Conservation (phyloP, 345 rosid genomes). For the Noccaea caerulescens region DNA sequence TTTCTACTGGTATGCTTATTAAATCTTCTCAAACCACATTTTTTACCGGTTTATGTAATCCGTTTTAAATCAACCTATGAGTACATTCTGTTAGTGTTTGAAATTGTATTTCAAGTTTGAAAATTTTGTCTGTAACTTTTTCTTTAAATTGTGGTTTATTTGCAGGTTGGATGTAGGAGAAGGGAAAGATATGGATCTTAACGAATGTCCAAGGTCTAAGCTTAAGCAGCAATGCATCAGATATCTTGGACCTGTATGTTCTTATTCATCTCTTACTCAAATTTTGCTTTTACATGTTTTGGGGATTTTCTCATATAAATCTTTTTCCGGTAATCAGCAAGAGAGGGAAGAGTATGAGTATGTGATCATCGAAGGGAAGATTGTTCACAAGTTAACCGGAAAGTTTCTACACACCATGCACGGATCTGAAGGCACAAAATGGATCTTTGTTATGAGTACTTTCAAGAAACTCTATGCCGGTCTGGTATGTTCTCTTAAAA, state of each 20-base stretch:
- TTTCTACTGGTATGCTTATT: constrained; percentile 67
- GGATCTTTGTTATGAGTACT: constrained; percentile 94
- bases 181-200: constrained; percentile 76
- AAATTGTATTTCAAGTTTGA: constrained; percentile 26
- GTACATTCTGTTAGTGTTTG: constrained; percentile 7
- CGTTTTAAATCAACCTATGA: not conserved
- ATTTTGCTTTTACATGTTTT: not conserved
- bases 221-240: constrained; percentile 80
- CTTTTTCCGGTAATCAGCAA: constrained; percentile 53
- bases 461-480: constrained; percentile 74
- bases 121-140: not conserved
- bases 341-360: constrained; percentile 87
- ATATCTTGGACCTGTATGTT: constrained; percentile 92
- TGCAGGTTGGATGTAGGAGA: constrained; percentile 89
- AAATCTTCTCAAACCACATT: not conserved
- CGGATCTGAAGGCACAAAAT: constrained; percentile 56
- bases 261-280: not conserved
- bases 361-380: constrained; percentile 60
- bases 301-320: not conserved
- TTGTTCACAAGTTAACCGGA: constrained; percentile 64
- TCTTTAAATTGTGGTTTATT: not conserved
- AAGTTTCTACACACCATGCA: constrained; percentile 57
- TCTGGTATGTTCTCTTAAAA: constrained; percentile 50
- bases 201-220: constrained; percentile 63
- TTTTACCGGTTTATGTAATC: constrained; percentile 4